Conservation (phyloP, 345 rosid genomes). For the Corymbia maculata region DNA sequence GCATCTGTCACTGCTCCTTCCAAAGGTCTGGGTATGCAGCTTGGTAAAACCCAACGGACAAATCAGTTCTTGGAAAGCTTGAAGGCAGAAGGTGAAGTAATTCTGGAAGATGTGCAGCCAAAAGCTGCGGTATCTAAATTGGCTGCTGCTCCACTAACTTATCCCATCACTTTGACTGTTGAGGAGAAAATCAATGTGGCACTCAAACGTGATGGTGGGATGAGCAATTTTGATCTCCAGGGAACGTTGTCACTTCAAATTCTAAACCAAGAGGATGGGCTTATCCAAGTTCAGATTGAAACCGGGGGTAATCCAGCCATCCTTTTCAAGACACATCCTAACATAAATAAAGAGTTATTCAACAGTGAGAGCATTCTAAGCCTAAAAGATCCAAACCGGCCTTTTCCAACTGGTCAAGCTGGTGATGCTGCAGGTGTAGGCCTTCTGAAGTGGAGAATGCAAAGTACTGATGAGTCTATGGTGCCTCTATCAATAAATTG, state of each 20-base stretch:
- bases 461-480: conserved; percentile 88
- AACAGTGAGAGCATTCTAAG: conserved; percentile 72
- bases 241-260: conserved; percentile 95
- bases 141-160: conserved; percentile 57
- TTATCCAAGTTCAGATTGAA: conserved; percentile 96
- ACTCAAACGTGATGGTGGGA: conserved; percentile 88
- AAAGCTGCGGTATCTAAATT: conserved; percentile 42
- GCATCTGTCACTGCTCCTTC: conserved; percentile 92
- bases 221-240: conserved; percentile 91
- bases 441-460: conserved; percentile 99
- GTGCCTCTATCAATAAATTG: conserved; percentile 97
- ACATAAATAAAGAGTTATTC: conserved; percentile 83
- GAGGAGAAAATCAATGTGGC: conserved; percentile 92
- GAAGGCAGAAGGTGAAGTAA: conserved; percentile 98
- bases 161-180: conserved; percentile 81
- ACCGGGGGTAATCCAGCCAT: conserved; percentile 80
- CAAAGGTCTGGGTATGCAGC: conserved; percentile 98
- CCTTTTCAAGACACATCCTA: conserved; percentile 94
- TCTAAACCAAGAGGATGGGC: conserved; percentile 90
- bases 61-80: conserved; percentile 91
- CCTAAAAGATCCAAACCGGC: conserved; percentile 85
- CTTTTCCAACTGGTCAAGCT: conserved; percentile 84
- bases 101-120: conserved; percentile 86
- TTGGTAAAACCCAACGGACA: conserved; percentile 80
- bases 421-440: conserved; percentile 89